These are phyloP conservation scores for Nannochloropsis granulata DNA, from an alignment of 108 stramenopile species.

Conservation along the genomic window DNA sequence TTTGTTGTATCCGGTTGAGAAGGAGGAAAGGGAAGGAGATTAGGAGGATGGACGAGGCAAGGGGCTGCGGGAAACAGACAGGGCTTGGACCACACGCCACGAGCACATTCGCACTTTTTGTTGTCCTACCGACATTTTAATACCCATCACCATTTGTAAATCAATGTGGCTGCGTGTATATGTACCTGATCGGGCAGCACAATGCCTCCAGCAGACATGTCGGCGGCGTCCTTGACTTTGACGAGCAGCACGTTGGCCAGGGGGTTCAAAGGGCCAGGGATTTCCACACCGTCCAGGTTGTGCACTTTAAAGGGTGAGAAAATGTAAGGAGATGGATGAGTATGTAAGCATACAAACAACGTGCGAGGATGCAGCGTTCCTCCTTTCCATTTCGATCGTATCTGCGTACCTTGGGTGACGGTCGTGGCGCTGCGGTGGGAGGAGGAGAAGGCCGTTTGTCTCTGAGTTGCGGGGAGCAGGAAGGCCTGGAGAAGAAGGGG, in stretches of 20 bases:
- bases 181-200: constrained; percentile 48
- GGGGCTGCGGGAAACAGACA: background rate
- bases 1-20: too few relatives aligned
- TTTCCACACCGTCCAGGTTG: constrained; percentile 62
- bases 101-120: too few relatives aligned
- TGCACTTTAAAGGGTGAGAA: background rate
- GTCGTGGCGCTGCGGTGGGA: background rate
- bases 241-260: constrained; percentile 66
- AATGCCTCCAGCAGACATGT: constrained; percentile 73
- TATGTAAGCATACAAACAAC: too few relatives aligned
- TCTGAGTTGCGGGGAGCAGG: background rate
- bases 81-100: background rate
- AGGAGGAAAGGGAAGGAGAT: too few relatives aligned
- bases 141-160: too few relatives aligned
- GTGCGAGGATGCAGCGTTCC: too few relatives aligned
- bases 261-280: constrained; percentile 68
- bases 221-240: constrained; percentile 57
- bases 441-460: background rate
- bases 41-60: background rate
- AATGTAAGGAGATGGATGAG: background rate
- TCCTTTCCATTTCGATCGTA: background rate
- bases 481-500: background rate
- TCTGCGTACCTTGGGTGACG: background rate
- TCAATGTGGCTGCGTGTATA: background rate
- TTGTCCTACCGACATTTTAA: too few relatives aligned